Evolutionary conservation across 2,329 filamentous ascomycete genomes (phyloP), one percentile per base, ranked within the genome.

Genomic region (Blumeria hordei): DNA sequence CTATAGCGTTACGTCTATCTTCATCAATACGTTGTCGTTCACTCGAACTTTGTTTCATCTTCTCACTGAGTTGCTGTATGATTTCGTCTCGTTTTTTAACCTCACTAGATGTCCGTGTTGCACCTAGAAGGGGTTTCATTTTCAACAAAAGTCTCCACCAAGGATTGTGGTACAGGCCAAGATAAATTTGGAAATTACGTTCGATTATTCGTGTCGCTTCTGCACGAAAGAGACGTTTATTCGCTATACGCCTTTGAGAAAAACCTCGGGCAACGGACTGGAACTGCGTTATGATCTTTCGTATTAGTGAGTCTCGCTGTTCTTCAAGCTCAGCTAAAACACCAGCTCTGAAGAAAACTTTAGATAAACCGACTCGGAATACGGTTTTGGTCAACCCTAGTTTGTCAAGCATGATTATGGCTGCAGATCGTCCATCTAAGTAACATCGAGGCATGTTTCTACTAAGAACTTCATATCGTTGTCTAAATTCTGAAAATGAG

Each of bases 311-410:
- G 66, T 98, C 92, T 56, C 92, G 82, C 66, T 93, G 85, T 67
- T 96, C 93, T 76, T 99, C 92, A 12, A 99, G 74, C 67, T 98
- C 92, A 39, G 92, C 92, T 50, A 99, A 75, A 2, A 99, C 90
- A 57, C 92, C 92, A 45, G 92, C 88, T 58, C 93, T 78, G 75
- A 98, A 98, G 71, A 98, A 98, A 11, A 98, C 90, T 68, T 98
- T 98, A 28, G 88, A 95, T 56, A 95, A 73, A 62, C 92, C 92
- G 56, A 99, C 88, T 21, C 93, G 84, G 67, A 93, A 98, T 59
- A 94, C 77, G 10, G 86, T 76, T 59, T 75, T 81, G 66, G 98
- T 92, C 61, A 98, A 74, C 16, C 81, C 81, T 45, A 98, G 77
- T 67, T 86, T 88, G 62, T 93, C 85, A 5, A 98, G 76, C 75